Conservation (phyloP, 768 basidiomycete species). For the Inosperma sp. region DNA sequence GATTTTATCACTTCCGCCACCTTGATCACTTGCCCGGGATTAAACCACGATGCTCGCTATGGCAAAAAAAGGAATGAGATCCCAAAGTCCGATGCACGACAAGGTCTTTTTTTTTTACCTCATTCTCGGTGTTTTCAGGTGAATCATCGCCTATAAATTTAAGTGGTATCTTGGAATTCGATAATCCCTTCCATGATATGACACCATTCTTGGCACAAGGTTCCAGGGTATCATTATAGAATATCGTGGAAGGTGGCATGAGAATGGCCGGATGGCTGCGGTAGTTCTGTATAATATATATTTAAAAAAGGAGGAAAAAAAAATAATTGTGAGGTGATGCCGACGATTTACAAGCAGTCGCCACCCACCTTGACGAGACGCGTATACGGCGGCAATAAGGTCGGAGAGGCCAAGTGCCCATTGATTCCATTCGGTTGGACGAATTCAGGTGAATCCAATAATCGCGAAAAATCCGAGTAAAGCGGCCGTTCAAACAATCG, state of each 20-base stretch:
- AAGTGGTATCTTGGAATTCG: slow-evolving; percentile 38
- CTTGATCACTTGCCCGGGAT: slow-evolving; percentile 41
- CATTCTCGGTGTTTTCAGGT: slow-evolving; percentile 27
- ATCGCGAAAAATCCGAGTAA: slow-evolving; percentile 26
- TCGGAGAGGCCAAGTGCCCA: slow-evolving; percentile 1
- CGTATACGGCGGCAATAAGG: slow-evolving; percentile 33
- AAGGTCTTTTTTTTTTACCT: too few relatives aligned
- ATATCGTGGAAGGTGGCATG: slow-evolving; percentile 52
- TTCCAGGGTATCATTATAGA: slow-evolving; percentile 46
- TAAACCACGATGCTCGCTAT: slow-evolving; percentile 47
- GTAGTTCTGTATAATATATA: slow-evolving; percentile 46
- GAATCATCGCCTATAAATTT: slow-evolving; percentile 41
- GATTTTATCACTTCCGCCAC: slow-evolving; percentile 38
- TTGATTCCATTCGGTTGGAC: neutral
- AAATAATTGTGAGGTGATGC: neutral
- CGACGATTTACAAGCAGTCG: neutral
- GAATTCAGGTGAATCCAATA: too few relatives aligned
- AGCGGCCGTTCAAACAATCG: slow-evolving; percentile 42
- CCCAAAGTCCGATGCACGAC: too few relatives aligned
- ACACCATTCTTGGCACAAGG: slow-evolving; percentile 43
- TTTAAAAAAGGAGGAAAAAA: neutral
- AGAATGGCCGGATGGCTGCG: slow-evolving; percentile 49
- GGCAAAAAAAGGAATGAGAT: too few relatives aligned
- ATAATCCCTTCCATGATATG: slow-evolving; percentile 38
- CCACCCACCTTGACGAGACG: slow-evolving; percentile 41